Evolutionary conservation across 2,329 filamentous ascomycete genomes (phyloP), one percentile per base, ranked within the genome.

Genomic region (Magnaporthales sp.): DNA sequence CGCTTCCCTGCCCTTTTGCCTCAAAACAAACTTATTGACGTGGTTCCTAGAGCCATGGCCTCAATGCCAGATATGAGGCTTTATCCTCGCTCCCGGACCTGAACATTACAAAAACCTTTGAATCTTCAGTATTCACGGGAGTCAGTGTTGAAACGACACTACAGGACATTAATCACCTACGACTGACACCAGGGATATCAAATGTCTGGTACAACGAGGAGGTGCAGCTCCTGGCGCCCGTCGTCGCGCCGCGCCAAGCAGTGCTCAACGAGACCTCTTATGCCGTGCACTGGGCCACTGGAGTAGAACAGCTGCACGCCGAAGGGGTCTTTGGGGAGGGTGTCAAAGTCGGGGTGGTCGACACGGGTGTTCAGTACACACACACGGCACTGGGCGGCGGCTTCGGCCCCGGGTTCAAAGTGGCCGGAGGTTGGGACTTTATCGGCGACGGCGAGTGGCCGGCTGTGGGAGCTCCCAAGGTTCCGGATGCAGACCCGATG

Each of bases 331-430:
- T 64, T 46, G 68, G 68, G 9, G 65, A 66, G 26, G 68, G 68
- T 6, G 67, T 64, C 46, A 66, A 58, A 19, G 64, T 69, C 31
- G 68, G 61, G 19, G 38, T 69, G 6, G 61, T 69, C 26, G 68
- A 69, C 62, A 68, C 66, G 4, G 67, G 67, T 10, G 60, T 67
- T 9, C 38, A 66, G 15, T 69, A 68, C 32, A 30, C 38, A 3
- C 68, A 69, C 56, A 63, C 64, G 13, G 68, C 63, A 1, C 75
- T 80, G 8, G 81, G 81, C 22, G 80, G 79, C 13, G 77, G 80
- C 29, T 81, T 81, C 68, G 81, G 81, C 3, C 70, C 72, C 6
- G 80, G 79, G 1, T 80, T 74, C 70, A 76, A 81, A 61, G 76
- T 83, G 13, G 74, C 74, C 15, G 75, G 75, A 62, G 80, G 80